Base-by-base conservation (phyloP, 2,329 filamentous ascomycete genomes). In the Leptodontidium sp. region DNA sequence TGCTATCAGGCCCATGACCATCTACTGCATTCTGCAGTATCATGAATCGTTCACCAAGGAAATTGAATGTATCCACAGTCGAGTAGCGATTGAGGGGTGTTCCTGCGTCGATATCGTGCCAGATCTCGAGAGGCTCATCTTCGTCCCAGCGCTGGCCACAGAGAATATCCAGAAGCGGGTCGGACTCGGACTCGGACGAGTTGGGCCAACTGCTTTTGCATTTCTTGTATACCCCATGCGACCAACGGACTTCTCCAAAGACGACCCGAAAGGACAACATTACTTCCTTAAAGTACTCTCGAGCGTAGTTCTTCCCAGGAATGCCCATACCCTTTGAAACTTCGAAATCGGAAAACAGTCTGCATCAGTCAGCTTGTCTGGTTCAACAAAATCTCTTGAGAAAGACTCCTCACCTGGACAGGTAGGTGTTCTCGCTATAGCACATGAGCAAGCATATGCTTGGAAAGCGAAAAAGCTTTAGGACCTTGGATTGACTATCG, bases 201-300 rank as follows among this genome's bases (percentile, higher is more conserved):
- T 5, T 21, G 0, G 17, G 43, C 29, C 17, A 24, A 26, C 12
- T 7, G 17, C 14, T 35, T 50, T 38, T 32, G 14, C 38, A 26
- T 40, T 8, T 21, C 29, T 12, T 35, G 49, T 40, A 59, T 32
- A 17, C 29, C 7, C 1, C 26, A n/a, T 29, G 15, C 8, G 69
- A 72, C 70, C 32, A n/a, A 1, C 61, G 17, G 38, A 65, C 62
- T 49, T 74, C 67, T 2, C 65, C 67, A 47, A 75, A 75, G 14
- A 75, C 64, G 4, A 75, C 61, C 9, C 73, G 69, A 32, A 73
- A 75, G 2, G 38, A 35, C 2, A 70, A 6, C 2, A 70, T 17
- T 8, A 40, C 6, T 38, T 68, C 38, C 7, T 35, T 45, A 43
- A 47, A 49, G 15, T 47, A 62, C 2, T 49, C 43, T 2, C 24